phyloP scores from a whole-genome alignment of 2,329 filamentous ascomycete species.

The Bimuria novae-zelandiae region DNA sequence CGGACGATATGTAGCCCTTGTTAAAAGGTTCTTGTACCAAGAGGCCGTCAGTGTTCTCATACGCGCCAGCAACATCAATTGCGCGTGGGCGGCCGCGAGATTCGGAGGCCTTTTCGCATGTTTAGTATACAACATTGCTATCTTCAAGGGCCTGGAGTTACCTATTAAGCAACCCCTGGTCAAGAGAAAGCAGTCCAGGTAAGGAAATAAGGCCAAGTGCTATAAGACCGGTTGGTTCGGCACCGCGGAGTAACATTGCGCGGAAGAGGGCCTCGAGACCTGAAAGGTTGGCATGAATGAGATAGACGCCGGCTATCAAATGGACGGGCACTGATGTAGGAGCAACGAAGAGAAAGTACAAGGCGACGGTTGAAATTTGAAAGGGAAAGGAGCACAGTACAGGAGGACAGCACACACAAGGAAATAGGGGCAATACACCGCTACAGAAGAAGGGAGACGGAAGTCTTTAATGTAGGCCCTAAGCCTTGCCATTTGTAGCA shows the following conservation, averaged over 20 bases:
- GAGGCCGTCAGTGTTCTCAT: too few relatives aligned
- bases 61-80: too few relatives aligned
- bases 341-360: too few relatives aligned
- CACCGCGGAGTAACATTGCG: slow-evolving; percentile 3
- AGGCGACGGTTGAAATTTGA: too few relatives aligned
- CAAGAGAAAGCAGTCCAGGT: slow-evolving; percentile 11
- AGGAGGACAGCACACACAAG: not conserved
- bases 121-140: slow-evolving; percentile 41
- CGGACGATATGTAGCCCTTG: too few relatives aligned
- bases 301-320: slow-evolving; percentile 7
- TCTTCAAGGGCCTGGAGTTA: slow-evolving; percentile 47
- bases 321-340: slow-evolving; percentile 8
- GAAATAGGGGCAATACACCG: too few relatives aligned
- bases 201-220: slow-evolving; percentile 15
- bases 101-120: slow-evolving; percentile 39
- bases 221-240: slow-evolving; percentile 14
- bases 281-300: slow-evolving; percentile 12
- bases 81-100: slow-evolving; percentile 43
- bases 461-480: too few relatives aligned
- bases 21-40: too few relatives aligned
- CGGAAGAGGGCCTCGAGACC: slow-evolving; percentile 9
- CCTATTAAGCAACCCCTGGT: slow-evolving; percentile 17
- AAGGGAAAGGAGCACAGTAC: too few relatives aligned
- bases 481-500: too few relatives aligned
- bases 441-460: too few relatives aligned